Percentiles rank a stretch among this genome's conserved stretches.
Evolutionary conservation across 768 basidiomycete genomes (phyloP).

Genomic region (Grammothele lineata): DNA sequence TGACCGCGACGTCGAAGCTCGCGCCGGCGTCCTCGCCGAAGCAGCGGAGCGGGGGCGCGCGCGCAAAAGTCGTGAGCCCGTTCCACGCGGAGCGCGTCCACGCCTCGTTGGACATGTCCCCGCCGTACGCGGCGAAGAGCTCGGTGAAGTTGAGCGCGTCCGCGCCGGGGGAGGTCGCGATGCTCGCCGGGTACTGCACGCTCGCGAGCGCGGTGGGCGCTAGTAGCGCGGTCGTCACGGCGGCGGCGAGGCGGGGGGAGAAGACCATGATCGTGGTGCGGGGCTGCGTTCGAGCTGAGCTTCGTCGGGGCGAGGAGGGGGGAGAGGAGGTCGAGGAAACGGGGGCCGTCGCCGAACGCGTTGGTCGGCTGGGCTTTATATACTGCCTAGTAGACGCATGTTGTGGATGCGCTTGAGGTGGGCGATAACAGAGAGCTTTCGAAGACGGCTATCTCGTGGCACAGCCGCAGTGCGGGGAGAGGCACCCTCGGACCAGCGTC

Average conservation of each 20-base stretch:
- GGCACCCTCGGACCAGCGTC: no score
- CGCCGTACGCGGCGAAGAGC: constrained; percentile 5
- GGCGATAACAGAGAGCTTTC: no score
- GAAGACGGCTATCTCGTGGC: no score
- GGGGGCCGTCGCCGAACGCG: no score
- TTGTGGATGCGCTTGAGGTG: no score
- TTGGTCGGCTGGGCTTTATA: no score
- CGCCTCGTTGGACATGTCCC: constrained; percentile 10
- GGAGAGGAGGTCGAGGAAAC: no score
- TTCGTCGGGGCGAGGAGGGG: no score
- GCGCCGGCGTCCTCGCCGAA: constrained; percentile 23
- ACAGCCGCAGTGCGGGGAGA: no score
- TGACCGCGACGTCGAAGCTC: constrained; percentile 27
- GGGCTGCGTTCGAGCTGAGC: no score
- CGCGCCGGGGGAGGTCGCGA: constrained; percentile 1
- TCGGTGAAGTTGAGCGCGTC: constrained; percentile 13
- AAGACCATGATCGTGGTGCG: constrained; percentile 3
- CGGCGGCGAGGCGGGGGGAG: constrained; percentile 4
- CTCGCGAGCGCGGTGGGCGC: constrained; percentile 1
- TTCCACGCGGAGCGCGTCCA: constrained; percentile 21
- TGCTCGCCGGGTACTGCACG: constrained; percentile 10
- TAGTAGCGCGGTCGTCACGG: background rate
- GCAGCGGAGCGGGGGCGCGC: constrained; percentile 23
- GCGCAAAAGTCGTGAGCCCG: constrained; percentile 27
- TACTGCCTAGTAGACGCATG: no score